Percentiles rank a stretch among this genome's conserved stretches.
Conservation (phyloP, 2,329 filamentous ascomycete genomes). For the Dissoconium aciculare region DNA sequence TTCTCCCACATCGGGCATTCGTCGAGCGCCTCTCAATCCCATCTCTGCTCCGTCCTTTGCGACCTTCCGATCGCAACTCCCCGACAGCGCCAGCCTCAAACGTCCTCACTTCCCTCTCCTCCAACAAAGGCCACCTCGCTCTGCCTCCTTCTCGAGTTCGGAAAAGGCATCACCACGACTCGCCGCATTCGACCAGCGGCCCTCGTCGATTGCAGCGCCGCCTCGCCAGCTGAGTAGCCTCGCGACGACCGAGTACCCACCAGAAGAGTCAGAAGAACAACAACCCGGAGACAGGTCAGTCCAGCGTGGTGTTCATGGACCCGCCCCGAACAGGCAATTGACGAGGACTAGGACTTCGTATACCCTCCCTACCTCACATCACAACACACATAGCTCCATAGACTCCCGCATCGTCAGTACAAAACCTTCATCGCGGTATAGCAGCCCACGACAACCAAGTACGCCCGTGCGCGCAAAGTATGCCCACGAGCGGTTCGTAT, state of each 20-base stretch:
- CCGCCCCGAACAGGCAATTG: no score
- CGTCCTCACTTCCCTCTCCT: slow-evolving; percentile 32
- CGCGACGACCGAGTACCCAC: slow-evolving; percentile 20
- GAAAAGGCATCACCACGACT: slow-evolving; percentile 29
- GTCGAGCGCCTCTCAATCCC: slow-evolving; percentile 21
- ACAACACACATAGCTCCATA: slow-evolving; percentile 16
- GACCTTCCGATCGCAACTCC: slow-evolving; percentile 29
- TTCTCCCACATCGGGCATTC: slow-evolving; percentile 5
- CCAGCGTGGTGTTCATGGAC: no score
- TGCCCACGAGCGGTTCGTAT: slow-evolving; percentile 14
- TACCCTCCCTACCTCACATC: slow-evolving; percentile 7
- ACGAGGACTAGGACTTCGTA: slow-evolving; percentile 13
- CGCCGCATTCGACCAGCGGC: slow-evolving; percentile 12
- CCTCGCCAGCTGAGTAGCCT: slow-evolving; percentile 11
- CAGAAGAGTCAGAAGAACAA: slow-evolving; percentile 19
- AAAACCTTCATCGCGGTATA: slow-evolving; percentile 13
- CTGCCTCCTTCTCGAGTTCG: slow-evolving; percentile 28
- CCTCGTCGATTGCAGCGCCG: neutral
- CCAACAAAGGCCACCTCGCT: slow-evolving; percentile 31
- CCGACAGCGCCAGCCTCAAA: slow-evolving; percentile 6
- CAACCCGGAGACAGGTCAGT: no score
- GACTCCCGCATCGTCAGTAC: slow-evolving; percentile 16
- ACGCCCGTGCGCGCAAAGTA: slow-evolving; percentile 16
- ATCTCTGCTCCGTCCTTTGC: slow-evolving; percentile 31
- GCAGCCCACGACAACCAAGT: slow-evolving; percentile 15